Evolutionary conservation across 306 rosid species (phyloP), one percentile per base, ranked within the genome.

Genomic region (Inga leiocalycina): DNA sequence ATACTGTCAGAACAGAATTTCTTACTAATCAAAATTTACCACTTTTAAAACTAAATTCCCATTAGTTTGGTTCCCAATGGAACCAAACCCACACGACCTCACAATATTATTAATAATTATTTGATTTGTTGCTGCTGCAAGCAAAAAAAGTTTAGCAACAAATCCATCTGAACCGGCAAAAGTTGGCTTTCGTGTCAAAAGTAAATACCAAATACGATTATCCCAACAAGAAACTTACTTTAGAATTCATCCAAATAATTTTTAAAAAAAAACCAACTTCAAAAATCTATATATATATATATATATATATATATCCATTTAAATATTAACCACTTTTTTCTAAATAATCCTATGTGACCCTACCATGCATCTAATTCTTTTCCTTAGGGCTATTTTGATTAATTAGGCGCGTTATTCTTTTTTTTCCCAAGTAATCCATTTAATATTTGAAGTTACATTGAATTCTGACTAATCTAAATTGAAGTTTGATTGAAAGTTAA

Each of bases 141-240:
- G 81, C 85, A 83, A 88, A 79, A 73, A 81, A n/a, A n/a, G 75
- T 71, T 83, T 74, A 44, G 67, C 57, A 71, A 71, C 87, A 80
- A 82, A 80, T 82, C 88, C 92, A 83, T 80, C 34, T 64, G 81
- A 89, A 82, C 87, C 89, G 74, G 79, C 76, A 88, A 87, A 92
- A 61, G 72, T 67, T 67, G 45, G 45, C 46, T 88, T 81, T 72
- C 83, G 85, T 85, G 67, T 75, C 41, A 83, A 86, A 90, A 86
- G 83, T 68, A 74, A 71, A 73, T 80, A 67, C 51, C 87, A 80
- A 86, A 84, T 81, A 69, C 80, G 84, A 86, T 83, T 74, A 71
- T 64, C 67, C 74, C 48, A 87, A 83, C 86, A 84, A 85, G 80
- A 54, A 41, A 81, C 30, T 86, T 79, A 59, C 66, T 59, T 59